Percentiles rank a stretch among this genome's conserved stretches.
Evolutionary conservation across 2,329 filamentous ascomycete species (phyloP).

Genomic region (Hypoxylon sp.): DNA sequence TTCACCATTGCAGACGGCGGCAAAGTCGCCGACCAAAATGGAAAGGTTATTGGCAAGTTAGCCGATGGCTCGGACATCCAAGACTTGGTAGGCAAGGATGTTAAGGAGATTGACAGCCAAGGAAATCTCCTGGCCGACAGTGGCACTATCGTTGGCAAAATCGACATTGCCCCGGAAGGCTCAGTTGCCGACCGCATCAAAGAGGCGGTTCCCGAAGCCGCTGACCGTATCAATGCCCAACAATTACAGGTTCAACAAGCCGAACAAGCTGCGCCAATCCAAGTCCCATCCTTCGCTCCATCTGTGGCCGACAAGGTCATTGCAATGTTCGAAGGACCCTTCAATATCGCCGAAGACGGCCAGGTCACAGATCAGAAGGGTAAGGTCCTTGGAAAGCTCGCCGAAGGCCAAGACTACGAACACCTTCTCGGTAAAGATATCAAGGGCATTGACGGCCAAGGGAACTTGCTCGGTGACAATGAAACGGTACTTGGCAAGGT

Average conservation of each 20-base stretch:
- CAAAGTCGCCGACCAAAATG: slow-evolving; percentile 69
- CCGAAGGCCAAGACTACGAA: slow-evolving; percentile 50
- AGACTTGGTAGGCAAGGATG: slow-evolving; percentile 69
- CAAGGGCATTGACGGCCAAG: slow-evolving; percentile 75
- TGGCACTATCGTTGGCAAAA: slow-evolving; percentile 73
- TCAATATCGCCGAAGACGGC: slow-evolving; percentile 61
- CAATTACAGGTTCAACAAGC: slow-evolving; percentile 47
- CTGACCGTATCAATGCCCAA: slow-evolving; percentile 59
- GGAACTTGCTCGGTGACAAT: slow-evolving; percentile 75
- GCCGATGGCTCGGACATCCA: slow-evolving; percentile 49
- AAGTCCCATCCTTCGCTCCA: slow-evolving; percentile 52
- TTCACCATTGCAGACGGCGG: slow-evolving; percentile 65
- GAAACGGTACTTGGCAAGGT: slow-evolving; percentile 75
- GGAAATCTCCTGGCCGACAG: slow-evolving; percentile 75
- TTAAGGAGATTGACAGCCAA: slow-evolving; percentile 74
- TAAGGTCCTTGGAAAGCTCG: slow-evolving; percentile 53
- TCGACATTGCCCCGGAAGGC: slow-evolving; percentile 64
- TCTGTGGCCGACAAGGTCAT: slow-evolving; percentile 53
- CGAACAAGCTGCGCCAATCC: slow-evolving; percentile 38
- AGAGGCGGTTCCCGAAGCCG: slow-evolving; percentile 50
- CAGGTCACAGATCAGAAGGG: slow-evolving; percentile 63
- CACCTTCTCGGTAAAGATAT: slow-evolving; percentile 68
- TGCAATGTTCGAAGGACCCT: slow-evolving; percentile 53
- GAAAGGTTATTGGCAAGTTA: slow-evolving; percentile 66
- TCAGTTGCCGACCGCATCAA: slow-evolving; percentile 53